A percentile compares a stretch with the other conserved stretches of the same genome.
Conservation (phyloP, 495 filamentous ascomycete species). For the Penicillium maclennaniae region DNA sequence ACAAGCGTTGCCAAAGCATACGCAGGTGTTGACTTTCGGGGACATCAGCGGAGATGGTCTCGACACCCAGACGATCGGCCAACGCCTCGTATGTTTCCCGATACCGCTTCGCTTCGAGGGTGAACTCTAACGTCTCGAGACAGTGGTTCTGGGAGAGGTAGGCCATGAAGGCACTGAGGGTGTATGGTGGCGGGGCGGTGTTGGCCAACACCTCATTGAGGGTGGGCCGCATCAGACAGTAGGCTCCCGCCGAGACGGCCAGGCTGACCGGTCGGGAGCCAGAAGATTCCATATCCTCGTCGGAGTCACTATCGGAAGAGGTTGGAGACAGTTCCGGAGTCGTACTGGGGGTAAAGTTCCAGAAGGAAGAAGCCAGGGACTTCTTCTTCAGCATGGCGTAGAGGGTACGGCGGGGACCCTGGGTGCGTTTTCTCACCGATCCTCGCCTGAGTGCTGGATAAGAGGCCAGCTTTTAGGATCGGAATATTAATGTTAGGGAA, state of each 20-base stretch:
- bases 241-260: conserved; percentile 57
- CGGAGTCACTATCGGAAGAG: conserved; percentile 50
- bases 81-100: conserved; percentile 65
- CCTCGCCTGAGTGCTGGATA: conserved; percentile 21
- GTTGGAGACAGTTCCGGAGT: conserved; percentile 45
- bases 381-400: conserved; percentile 52
- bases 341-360: conserved; percentile 38
- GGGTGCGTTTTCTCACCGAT: conserved; percentile 24
- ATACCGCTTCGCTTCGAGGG: conserved; percentile 92
- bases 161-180: conserved; percentile 90
- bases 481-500: conserved; percentile 10
- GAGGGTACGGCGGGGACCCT: conserved; percentile 29
- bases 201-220: conserved; percentile 86
- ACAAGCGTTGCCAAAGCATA: conserved; percentile 63
- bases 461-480: conserved; percentile 20
- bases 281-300: conserved; percentile 51
- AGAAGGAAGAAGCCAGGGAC: conserved; percentile 39
- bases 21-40: conserved; percentile 67
- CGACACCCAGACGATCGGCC: conserved; percentile 39
- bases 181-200: conserved; percentile 84
- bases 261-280: conserved; percentile 61
- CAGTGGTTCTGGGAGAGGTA: conserved; percentile 98
- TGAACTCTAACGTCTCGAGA: conserved; percentile 95
- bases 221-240: conserved; percentile 72
- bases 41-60: conserved; percentile 38